Conservation (phyloP, 495 filamentous ascomycete genomes). For the Xylaria cubensis region DNA sequence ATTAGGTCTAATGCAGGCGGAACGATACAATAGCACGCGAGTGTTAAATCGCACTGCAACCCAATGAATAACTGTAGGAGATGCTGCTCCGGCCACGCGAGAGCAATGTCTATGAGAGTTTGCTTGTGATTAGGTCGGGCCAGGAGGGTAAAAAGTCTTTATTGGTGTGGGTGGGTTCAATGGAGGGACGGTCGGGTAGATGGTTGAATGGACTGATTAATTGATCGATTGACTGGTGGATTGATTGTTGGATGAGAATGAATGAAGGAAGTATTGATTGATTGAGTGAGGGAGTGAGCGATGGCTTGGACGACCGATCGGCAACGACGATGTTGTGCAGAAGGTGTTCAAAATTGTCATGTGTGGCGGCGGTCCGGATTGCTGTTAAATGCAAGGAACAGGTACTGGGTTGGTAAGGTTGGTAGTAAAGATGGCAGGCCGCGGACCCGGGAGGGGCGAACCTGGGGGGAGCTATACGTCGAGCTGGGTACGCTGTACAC, state of each 20-base stretch:
- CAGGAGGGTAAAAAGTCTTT: conserved; percentile 12
- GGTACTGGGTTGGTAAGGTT: conserved; percentile 8
- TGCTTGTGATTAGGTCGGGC: conserved; percentile 16
- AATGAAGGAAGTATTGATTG: conserved; percentile 15
- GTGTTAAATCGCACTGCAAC: conserved; percentile 15
- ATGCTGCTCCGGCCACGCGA: conserved; percentile 15
- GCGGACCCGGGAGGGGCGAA: conserved; percentile 6
- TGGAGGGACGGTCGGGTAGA: neutral
- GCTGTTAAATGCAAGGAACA: conserved; percentile 28
- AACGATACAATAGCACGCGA: conserved; percentile 13
- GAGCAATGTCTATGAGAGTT: conserved; percentile 11
- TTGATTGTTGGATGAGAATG: neutral
- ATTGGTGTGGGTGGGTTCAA: neutral
- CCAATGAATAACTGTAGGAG: conserved; percentile 18
- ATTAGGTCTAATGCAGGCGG: conserved; percentile 20
- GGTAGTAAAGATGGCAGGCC: neutral
- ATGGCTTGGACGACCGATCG: conserved; percentile 6
- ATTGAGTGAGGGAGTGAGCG: neutral
- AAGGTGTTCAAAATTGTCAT: conserved; percentile 17
- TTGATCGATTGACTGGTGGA: conserved; percentile 5
- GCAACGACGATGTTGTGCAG: conserved; percentile 26
- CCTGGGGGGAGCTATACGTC: neutral
- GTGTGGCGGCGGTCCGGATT: conserved; percentile 13
- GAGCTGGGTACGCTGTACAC: neutral
- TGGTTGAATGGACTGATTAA: neutral